Evolutionary conservation across 768 basidiomycete genomes (phyloP).

Genomic region (Phylloporus sp.): DNA sequence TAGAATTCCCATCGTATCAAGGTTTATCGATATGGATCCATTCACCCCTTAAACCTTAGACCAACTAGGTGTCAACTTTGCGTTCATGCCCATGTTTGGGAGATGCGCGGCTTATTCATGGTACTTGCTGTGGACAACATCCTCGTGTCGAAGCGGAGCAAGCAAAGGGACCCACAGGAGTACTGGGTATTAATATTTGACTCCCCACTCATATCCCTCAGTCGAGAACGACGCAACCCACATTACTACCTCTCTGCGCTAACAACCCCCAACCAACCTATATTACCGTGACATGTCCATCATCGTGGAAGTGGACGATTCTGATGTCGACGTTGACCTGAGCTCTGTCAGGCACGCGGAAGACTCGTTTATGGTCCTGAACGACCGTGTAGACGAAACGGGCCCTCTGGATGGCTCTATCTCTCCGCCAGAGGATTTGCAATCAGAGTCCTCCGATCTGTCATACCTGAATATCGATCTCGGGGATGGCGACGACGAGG

Average conservation of each 20-base stretch:
- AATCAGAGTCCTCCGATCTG: constrained; percentile 16
- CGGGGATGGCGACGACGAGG: constrained; percentile 14
- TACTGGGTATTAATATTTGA: constrained; percentile 7
- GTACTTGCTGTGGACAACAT: not conserved
- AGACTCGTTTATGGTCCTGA: constrained; percentile 9
- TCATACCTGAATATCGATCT: constrained; percentile 19
- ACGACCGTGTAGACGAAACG: constrained; percentile 1
- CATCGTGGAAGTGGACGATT: constrained; percentile 11
- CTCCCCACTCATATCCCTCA: not conserved
- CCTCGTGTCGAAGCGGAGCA: constrained; percentile 6
- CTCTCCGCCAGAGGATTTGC: constrained; percentile 5
- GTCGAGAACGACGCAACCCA: not conserved
- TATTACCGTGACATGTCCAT: constrained; percentile 10
- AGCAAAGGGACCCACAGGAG: constrained; percentile 17
- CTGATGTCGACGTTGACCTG: constrained; percentile 7
- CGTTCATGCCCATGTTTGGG: constrained; percentile 20
- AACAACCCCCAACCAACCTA: not conserved
- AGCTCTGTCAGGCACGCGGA: constrained; percentile 3
- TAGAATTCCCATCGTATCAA: constrained; percentile 14
- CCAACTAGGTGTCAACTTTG: constrained; percentile 16
- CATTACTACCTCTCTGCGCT: not conserved
- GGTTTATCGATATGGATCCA: constrained; percentile 11
- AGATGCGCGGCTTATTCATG: constrained; percentile 1
- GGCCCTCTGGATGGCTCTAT: not conserved
- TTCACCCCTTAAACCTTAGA: not conserved